Conservation (phyloP, 2,329 filamentous ascomycete genomes). For the Ophiostoma piceae region DNA sequence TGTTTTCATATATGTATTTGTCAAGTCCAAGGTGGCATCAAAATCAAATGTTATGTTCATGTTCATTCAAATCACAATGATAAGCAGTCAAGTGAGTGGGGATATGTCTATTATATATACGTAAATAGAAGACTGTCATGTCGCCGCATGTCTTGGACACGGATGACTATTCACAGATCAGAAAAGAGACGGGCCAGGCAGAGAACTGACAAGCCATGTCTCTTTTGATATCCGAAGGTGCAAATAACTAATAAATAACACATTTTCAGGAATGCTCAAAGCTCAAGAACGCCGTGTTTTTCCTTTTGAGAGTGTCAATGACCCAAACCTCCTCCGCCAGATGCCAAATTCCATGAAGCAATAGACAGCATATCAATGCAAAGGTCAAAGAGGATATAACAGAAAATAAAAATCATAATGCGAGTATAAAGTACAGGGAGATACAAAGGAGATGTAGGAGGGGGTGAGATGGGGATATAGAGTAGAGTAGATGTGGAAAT, state of each 20-base stretch:
- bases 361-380: conserved; percentile 14
- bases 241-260: conserved; percentile 11
- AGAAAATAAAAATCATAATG: conserved; percentile 11
- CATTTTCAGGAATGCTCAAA: neutral
- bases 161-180: neutral
- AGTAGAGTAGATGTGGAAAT: neutral
- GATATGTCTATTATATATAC: conserved; percentile 25
- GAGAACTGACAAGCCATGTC: neutral
- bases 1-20: neutral
- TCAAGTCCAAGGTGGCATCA: neutral
- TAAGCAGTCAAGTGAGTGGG: conserved; percentile 17
- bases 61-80: no score
- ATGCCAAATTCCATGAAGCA: conserved; percentile 5
- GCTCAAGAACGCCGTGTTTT: conserved; percentile 10
- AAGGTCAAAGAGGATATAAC: conserved; percentile 18
- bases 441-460: conserved; percentile 27
- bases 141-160: neutral
- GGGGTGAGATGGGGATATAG: conserved; percentile 27
- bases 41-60: neutral
- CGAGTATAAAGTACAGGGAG: conserved; percentile 17
- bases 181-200: conserved; percentile 6
- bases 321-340: conserved; percentile 12
- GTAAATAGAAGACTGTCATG: conserved; percentile 15
- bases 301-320: conserved; percentile 9
- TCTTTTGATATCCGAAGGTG: conserved; percentile 9